Conservation (phyloP, 305 asterid species). For the Fraxinus paxiana region DNA sequence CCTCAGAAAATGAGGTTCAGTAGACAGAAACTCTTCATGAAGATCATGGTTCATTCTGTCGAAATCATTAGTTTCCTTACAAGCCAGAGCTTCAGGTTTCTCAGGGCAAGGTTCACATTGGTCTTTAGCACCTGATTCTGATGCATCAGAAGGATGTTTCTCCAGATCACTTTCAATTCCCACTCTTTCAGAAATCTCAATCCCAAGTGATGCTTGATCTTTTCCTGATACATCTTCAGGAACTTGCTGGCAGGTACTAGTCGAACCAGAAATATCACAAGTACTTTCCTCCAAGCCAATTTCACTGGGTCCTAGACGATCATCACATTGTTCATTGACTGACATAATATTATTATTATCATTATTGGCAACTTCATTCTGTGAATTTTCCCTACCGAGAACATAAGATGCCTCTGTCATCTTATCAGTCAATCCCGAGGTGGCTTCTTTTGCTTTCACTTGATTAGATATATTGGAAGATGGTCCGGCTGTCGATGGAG, state of each 20-base stretch:
- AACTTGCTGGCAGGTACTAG: constrained; percentile 34
- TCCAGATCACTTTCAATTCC: constrained; percentile 27
- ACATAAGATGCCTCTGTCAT: constrained; percentile 34
- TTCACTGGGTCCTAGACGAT: constrained; percentile 33
- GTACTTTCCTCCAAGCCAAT: constrained; percentile 30
- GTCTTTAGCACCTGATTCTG: constrained; percentile 34
- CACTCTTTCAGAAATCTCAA: constrained; percentile 23
- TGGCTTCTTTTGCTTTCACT: constrained; percentile 25
- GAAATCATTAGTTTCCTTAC: constrained; percentile 27
- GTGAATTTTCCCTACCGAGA: constrained; percentile 32
- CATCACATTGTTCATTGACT: constrained; percentile 24
- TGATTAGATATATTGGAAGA: constrained; percentile 34
- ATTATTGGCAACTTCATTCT: constrained; percentile 29
- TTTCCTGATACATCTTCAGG: constrained; percentile 30
- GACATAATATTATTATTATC: constrained; percentile 22
- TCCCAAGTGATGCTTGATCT: constrained; percentile 27
- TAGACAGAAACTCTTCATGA: constrained; percentile 28
- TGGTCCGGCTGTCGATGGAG: constrained; percentile 27
- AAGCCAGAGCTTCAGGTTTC: constrained; percentile 24
- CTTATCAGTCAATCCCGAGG: constrained; percentile 32
- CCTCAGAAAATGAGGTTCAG: constrained; percentile 38
- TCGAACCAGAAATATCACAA: constrained; percentile 36
- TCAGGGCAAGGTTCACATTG: constrained; percentile 34
- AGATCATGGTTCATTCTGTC: constrained; percentile 25
- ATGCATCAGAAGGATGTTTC: constrained; percentile 24